These are phyloP conservation scores for Sporothrix variecibatus DNA, from an alignment of 2,329 filamentous ascomycete genomes.

Conservation along the genomic window DNA sequence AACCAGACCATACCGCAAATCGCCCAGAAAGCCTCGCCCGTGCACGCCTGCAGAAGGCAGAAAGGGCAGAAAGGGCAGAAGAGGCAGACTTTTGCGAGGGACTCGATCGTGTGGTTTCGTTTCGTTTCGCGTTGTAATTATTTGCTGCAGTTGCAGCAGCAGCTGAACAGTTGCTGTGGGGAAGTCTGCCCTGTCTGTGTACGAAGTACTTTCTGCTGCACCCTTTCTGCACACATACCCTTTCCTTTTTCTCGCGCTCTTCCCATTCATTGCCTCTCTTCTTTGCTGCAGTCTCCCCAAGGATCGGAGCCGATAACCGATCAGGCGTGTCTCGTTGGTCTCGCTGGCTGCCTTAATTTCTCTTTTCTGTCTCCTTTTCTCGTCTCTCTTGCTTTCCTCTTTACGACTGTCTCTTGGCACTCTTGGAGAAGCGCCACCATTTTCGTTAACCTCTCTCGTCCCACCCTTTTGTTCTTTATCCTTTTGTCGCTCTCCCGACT, in stretches of 20 bases:
- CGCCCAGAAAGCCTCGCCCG: background rate
- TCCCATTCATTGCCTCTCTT: background rate
- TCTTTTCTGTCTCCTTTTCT: background rate
- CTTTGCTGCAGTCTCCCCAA: background rate
- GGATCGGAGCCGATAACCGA: background rate
- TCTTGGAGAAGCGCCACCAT: background rate
- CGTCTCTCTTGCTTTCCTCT: too few relatives aligned
- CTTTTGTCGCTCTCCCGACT: background rate
- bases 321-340: background rate
- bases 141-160: background rate
- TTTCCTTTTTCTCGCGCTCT: background rate
- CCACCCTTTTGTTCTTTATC: background rate
- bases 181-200: background rate
- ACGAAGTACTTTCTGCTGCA: too few relatives aligned
- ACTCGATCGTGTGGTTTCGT: background rate
- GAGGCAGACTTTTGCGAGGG: background rate
- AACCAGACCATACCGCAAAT: background rate
- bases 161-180: background rate
- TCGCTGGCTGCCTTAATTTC: background rate
- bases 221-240: too few relatives aligned
- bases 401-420: background rate
- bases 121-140: background rate
- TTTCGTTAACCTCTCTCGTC: background rate
- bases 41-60: background rate
- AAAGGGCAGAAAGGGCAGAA: too few relatives aligned